phyloP scores from a whole-genome alignment of 257 asterid species.

The Linderniella brevidens region DNA sequence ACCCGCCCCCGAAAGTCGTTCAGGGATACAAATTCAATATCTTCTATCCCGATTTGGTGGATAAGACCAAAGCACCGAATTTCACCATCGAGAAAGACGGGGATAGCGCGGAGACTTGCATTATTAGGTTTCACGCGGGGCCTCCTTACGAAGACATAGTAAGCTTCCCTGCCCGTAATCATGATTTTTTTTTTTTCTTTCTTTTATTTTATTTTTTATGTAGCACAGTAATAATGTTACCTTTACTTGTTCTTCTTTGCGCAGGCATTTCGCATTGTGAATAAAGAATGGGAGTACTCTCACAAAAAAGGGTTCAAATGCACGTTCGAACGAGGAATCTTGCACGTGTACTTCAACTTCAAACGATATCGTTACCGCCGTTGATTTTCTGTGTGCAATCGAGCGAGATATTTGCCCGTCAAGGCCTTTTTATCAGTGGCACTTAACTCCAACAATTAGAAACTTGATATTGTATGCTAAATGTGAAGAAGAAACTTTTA shows the following conservation, averaged over 20 bases:
- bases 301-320: constrained; percentile 82
- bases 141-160: constrained; percentile 86
- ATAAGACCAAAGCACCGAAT: constrained; percentile 54
- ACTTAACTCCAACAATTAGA: too few relatives aligned
- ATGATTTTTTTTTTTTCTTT: too few relatives aligned
- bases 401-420: too few relatives aligned
- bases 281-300: constrained; percentile 77
- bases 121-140: constrained; percentile 65
- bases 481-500: too few relatives aligned
- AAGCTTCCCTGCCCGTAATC: constrained; percentile 13
- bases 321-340: constrained; percentile 67
- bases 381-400: too few relatives aligned
- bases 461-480: too few relatives aligned
- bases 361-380: constrained; percentile 73
- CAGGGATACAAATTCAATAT: constrained; percentile 86
- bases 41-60: constrained; percentile 77
- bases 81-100: constrained; percentile 68
- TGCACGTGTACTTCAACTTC: constrained; percentile 74
- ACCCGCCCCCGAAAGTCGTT: constrained; percentile 81
- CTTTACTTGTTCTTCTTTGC: too few relatives aligned
- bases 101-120: constrained; percentile 68
- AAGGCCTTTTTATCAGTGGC: too few relatives aligned
- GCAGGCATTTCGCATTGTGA: constrained; percentile 66
- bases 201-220: too few relatives aligned
- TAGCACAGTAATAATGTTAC: too few relatives aligned